A percentile compares a stretch with the other conserved stretches of the same genome.
Evolutionary conservation across 345 rosid genomes (phyloP).

Genomic region (Gossypium mustelinum): DNA sequence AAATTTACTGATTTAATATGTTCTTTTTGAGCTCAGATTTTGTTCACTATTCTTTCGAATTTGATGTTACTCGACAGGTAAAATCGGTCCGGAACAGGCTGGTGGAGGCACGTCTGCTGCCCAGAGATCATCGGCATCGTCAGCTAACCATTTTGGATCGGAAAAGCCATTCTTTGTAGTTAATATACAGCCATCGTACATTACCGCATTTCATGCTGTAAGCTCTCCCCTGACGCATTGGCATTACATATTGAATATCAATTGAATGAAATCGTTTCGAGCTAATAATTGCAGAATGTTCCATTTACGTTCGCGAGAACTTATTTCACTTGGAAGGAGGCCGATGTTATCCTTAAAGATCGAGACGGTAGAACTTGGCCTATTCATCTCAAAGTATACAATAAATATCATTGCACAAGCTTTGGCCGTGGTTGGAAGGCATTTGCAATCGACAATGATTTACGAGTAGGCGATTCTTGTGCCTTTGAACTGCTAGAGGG

Average conservation of each 20-base stretch:
- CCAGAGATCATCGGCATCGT: not conserved
- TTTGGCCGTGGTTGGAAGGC: conserved; percentile 11
- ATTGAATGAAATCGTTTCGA: not conserved
- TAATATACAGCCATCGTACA: not conserved
- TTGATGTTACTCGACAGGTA: not conserved
- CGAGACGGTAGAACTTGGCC: conserved; percentile 18
- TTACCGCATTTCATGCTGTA: not conserved
- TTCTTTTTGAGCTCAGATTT: not conserved
- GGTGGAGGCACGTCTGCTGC: not conserved
- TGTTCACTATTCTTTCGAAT: not conserved
- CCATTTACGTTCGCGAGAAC: not conserved
- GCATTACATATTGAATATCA: not conserved
- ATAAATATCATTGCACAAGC: not conserved
- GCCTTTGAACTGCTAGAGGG: not conserved
- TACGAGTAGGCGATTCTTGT: conserved; percentile 4
- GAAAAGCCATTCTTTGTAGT: not conserved
- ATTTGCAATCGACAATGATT: not conserved
- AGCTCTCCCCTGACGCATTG: not conserved
- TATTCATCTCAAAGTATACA: not conserved
- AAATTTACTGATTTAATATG: not conserved
- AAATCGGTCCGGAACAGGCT: not conserved
- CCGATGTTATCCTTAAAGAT: not conserved
- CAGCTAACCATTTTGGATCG: not conserved
- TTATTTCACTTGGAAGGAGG: not conserved
- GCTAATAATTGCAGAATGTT: conserved; percentile 5